phyloP scores from a whole-genome alignment of 805 yeast species.

The Cyberlindnera maritima region DNA sequence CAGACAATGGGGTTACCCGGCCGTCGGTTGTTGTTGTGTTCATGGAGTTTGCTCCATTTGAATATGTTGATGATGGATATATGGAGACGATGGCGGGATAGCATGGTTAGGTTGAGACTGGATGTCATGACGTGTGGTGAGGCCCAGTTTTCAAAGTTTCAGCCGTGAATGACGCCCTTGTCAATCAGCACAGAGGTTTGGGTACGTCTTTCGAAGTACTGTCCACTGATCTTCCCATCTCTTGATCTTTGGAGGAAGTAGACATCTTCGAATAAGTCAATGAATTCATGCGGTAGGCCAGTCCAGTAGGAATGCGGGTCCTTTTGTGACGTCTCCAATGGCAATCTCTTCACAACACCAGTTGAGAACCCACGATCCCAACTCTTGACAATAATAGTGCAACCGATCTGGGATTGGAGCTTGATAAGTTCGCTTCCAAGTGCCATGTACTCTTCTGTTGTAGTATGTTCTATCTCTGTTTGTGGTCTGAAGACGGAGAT shows the following conservation, averaged over 20 bases:
- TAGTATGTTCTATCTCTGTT: background rate
- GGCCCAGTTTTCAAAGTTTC: no score
- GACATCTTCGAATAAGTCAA: background rate
- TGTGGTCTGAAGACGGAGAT: slow-evolving; percentile 5
- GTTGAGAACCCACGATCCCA: slow-evolving; percentile 8
- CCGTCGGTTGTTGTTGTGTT: background rate
- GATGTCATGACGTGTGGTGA: no score
- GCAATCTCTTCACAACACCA: background rate
- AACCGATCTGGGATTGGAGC: background rate
- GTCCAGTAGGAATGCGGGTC: slow-evolving; percentile 1
- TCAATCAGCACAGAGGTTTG: background rate
- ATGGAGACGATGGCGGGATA: no score
- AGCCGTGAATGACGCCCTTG: background rate
- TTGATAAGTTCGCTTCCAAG: background rate
- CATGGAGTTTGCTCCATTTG: no score
- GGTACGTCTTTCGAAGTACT: background rate
- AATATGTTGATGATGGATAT: no score
- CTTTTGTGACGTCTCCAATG: background rate
- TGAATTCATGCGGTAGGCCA: background rate
- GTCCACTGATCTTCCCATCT: slow-evolving; percentile 1
- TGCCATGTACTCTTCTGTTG: slow-evolving; percentile 2
- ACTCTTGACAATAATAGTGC: slow-evolving; percentile 8
- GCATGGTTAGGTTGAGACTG: no score
- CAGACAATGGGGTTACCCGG: background rate
- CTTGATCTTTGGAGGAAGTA: slow-evolving; percentile 2